These are phyloP conservation scores for Eremochloa ophiuroides DNA, from an alignment of 176 grass and related monocot species.

Conservation along the genomic window DNA sequence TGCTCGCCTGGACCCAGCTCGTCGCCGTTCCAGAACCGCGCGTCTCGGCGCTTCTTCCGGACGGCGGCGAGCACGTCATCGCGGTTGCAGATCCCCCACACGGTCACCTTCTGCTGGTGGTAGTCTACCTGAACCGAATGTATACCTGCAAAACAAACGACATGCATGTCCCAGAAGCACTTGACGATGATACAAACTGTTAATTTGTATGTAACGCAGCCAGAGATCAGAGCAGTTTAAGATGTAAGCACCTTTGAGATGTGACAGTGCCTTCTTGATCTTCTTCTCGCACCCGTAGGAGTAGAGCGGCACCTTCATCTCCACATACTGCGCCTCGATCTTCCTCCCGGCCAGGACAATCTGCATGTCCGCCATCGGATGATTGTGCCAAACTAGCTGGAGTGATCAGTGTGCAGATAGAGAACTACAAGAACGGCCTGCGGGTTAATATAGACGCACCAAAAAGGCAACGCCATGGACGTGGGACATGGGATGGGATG, in stretches of 20 bases:
- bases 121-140: conserved; percentile 82
- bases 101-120: conserved; percentile 80
- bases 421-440: neutral
- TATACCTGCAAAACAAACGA: conserved; percentile 56
- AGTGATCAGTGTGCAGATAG: conserved; percentile 7
- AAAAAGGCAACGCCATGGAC: neutral
- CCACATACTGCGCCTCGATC: conserved; percentile 77
- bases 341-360: conserved; percentile 64
- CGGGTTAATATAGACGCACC: conserved; percentile 8
- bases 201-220: neutral
- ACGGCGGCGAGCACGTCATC: conserved; percentile 72
- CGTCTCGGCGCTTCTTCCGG: conserved; percentile 65
- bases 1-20: conserved; percentile 6
- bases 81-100: conserved; percentile 85
- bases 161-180: neutral
- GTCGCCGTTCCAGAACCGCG: conserved; percentile 54
- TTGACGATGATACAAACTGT: neutral
- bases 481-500: neutral
- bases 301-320: conserved; percentile 97
- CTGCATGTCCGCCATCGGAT: conserved; percentile 64
- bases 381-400: neutral
- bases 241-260: conserved; percentile 49
- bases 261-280: conserved; percentile 74
- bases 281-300: conserved; percentile 93
- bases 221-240: neutral